Conservation (phyloP, 192 early-diverging fungal genomes). For the Backusella psychrophila region DNA sequence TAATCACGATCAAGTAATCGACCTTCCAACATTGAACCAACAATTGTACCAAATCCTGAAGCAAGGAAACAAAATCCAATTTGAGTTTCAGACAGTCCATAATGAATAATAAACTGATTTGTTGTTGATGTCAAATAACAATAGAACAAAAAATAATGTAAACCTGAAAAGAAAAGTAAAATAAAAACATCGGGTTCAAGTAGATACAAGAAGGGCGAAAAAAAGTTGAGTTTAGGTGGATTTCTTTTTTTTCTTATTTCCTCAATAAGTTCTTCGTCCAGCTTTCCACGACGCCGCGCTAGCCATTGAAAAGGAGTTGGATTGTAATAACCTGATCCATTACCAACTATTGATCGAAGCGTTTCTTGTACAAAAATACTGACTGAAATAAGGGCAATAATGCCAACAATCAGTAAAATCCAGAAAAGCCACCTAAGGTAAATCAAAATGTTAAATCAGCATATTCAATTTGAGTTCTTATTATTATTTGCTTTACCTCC, state of each 20-base stretch:
- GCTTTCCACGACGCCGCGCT: not conserved
- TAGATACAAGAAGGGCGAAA: not conserved
- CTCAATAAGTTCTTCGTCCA: not conserved
- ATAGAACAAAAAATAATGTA: not conserved
- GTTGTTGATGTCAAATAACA: not conserved
- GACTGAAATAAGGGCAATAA: constrained; percentile 13
- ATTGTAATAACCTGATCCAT: constrained; percentile 23
- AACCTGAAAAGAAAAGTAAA: not conserved
- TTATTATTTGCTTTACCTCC: not conserved
- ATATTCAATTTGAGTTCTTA: too few relatives aligned
- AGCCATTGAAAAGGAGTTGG: constrained; percentile 24
- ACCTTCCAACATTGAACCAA: not conserved
- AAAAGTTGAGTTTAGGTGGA: not conserved
- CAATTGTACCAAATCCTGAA: constrained; percentile 15
- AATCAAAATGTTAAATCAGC: too few relatives aligned
- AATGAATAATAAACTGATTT: not conserved
- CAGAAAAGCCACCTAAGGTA: constrained; percentile 40
- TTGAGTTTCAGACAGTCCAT: not conserved
- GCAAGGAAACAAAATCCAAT: not conserved
- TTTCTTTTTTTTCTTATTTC: not conserved
- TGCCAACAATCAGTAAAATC: constrained; percentile 28
- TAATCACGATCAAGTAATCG: not conserved
- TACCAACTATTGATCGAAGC: constrained; percentile 20
- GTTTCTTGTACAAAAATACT: constrained; percentile 29
- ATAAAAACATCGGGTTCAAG: not conserved